Evolutionary conservation across 2,329 filamentous ascomycete species (phyloP), one percentile per base, ranked within the genome.

Genomic region (Domatiomyces globalis): DNA sequence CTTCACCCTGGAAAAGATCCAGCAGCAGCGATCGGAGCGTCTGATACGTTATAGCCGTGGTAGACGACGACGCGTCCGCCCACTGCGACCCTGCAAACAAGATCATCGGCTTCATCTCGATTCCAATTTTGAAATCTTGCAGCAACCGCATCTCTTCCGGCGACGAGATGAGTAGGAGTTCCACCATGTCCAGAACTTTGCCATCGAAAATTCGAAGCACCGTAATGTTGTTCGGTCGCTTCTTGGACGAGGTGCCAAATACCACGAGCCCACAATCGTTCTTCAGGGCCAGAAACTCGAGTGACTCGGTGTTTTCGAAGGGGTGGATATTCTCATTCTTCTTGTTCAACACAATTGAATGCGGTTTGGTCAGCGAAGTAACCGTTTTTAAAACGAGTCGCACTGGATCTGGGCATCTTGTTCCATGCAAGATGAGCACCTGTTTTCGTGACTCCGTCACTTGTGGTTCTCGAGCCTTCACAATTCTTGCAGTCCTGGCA

Each of bases 241-340:
- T 98, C 77, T 96, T 98, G 68, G 79, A 87, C 68, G 83, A 84
- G 66, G 79, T 83, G 49, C 83, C 89, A 62, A 94, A 94, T 59
- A 92, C 77, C 59, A 95, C 77, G 46, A 95, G 73, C 45, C 82
- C 85, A 63, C 86, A 83, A 68, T 98, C 92, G 71, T 98, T 98
- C 74, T 96, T 98, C 66, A 89, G 83, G 56, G 84, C 84, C 74
- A 98, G 89, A 74, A 98, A 98, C 70, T 95, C 87, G 59, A 96
- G 78, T 49, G 85, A 90, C 25, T 83, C 75, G 57, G 85, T 73
- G 66, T 94, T 88, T 68, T 95, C 90, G 69, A 98, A 98, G 1
- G 92, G 92, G 69, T 92, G 88, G 62, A 95, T 84, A 60, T 71
- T 71, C 55, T 81, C 77, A 70, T 98, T 98, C 75, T 96, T 96